phyloP scores from a whole-genome alignment of 306 rosid species.

The Pterocarpus santalinus region DNA sequence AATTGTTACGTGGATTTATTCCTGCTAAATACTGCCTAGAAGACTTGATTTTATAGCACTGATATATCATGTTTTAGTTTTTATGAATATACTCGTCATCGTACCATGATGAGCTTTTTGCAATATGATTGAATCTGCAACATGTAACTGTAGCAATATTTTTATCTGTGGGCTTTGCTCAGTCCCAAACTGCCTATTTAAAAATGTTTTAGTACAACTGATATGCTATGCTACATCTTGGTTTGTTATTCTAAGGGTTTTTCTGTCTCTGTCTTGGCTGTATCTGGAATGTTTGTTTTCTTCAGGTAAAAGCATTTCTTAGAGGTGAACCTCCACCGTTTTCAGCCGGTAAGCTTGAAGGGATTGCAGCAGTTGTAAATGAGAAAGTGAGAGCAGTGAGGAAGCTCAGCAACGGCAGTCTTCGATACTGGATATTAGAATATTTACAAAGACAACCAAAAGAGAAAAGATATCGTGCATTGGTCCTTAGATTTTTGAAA shows the following conservation, averaged over 20 bases:
- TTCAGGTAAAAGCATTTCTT: conserved; percentile 83
- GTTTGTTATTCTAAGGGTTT: conserved; percentile 34
- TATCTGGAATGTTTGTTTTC: conserved; percentile 29
- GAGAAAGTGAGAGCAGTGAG: conserved; percentile 70
- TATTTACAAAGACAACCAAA: conserved; percentile 86
- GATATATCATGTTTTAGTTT: conserved; percentile 17
- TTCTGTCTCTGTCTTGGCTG: conserved; percentile 25
- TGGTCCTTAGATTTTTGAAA: conserved; percentile 86
- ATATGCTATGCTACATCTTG: conserved; percentile 25
- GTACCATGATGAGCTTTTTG: conserved; percentile 10
- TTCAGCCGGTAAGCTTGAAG: conserved; percentile 85
- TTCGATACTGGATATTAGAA: conserved; percentile 92
- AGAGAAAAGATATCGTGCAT: conserved; percentile 68
- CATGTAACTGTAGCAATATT: not conserved
- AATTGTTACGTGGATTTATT: conserved; percentile 31
- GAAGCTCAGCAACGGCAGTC: conserved; percentile 75
- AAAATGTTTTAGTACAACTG: conserved; percentile 22
- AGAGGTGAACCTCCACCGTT: conserved; percentile 81
- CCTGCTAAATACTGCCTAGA: conserved; percentile 14
- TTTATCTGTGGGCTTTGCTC: conserved; percentile 21
- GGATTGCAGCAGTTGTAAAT: conserved; percentile 72
- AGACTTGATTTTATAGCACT: conserved; percentile 24
- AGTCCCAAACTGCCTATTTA: not conserved
- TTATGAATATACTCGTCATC: conserved; percentile 16
- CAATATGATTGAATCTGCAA: conserved; percentile 1